Percentiles rank a stretch among this genome's conserved stretches.
Evolutionary conservation across 768 basidiomycete species (phyloP).

Genomic region (Mycena rebaudengoi): DNA sequence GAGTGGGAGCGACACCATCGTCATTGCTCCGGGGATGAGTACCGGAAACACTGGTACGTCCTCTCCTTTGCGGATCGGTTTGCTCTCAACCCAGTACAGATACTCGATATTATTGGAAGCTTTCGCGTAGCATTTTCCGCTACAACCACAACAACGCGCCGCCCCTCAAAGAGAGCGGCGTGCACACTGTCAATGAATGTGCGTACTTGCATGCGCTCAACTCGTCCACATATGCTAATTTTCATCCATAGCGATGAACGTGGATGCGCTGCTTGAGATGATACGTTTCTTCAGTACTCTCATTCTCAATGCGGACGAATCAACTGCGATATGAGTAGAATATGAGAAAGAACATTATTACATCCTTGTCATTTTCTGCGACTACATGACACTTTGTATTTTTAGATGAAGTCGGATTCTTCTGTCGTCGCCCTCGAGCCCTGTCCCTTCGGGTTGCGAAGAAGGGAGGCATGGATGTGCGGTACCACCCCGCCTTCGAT

Average conservation of each 20-base stretch:
- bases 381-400: too few relatives aligned
- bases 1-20: constrained; percentile 22
- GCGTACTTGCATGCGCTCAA: constrained; percentile 15
- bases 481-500: constrained; percentile 2
- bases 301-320: constrained; percentile 55
- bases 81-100: too few relatives aligned
- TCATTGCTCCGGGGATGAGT: constrained; percentile 42
- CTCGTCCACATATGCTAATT: neutral
- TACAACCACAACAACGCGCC: constrained; percentile 39
- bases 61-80: too few relatives aligned
- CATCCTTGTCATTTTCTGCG: too few relatives aligned
- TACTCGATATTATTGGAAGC: constrained; percentile 64
- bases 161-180: constrained; percentile 30
- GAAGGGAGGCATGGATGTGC: neutral
- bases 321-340: constrained; percentile 8
- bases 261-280: constrained; percentile 48
- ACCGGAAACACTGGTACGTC: constrained; percentile 46
- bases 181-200: constrained; percentile 67
- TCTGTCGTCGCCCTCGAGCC: neutral
- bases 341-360: too few relatives aligned
- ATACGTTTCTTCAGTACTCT: constrained; percentile 53
- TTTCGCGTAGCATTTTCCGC: constrained; percentile 72
- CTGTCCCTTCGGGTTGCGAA: too few relatives aligned
- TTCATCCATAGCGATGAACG: constrained; percentile 33
- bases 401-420: neutral